Percentiles rank a stretch among this genome's conserved stretches.
phyloP scores from a whole-genome alignment of 441 rosid species.

The Aquilaria agallochum region DNA sequence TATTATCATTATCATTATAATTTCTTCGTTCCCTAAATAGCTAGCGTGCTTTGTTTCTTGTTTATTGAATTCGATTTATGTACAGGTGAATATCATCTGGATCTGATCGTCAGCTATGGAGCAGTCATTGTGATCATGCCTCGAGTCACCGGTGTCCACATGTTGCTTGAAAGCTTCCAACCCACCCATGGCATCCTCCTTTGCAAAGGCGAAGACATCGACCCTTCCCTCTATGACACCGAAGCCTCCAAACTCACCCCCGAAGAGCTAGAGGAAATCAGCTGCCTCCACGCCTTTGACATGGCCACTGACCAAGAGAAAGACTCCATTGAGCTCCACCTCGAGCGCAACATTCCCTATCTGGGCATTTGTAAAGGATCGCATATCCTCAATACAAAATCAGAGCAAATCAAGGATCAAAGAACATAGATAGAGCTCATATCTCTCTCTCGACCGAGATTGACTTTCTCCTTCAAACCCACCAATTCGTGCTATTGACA shows the following conservation, averaged over 20 bases:
- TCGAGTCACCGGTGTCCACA: slow-evolving; percentile 69
- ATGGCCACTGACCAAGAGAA: no score
- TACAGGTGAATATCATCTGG: slow-evolving; percentile 80
- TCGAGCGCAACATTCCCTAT: slow-evolving; percentile 68
- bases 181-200: slow-evolving; percentile 90
- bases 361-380: slow-evolving; percentile 85
- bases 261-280: no score
- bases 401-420: no score
- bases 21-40: no score
- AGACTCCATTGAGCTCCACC: slow-evolving; percentile 58
- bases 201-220: slow-evolving; percentile 45
- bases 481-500: no score
- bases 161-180: slow-evolving; percentile 74
- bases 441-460: no score
- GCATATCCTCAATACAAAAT: slow-evolving; percentile 44
- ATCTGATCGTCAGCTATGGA: slow-evolving; percentile 27
- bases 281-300: no score
- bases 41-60: no score
- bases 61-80: background rate
- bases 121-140: slow-evolving; percentile 87
- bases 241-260: no score
- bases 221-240: no score
- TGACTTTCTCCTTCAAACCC: no score
- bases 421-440: no score
- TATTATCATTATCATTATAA: background rate